Base-by-base conservation (phyloP, 2,329 filamentous ascomycete species). In the Apiospora sp. region DNA sequence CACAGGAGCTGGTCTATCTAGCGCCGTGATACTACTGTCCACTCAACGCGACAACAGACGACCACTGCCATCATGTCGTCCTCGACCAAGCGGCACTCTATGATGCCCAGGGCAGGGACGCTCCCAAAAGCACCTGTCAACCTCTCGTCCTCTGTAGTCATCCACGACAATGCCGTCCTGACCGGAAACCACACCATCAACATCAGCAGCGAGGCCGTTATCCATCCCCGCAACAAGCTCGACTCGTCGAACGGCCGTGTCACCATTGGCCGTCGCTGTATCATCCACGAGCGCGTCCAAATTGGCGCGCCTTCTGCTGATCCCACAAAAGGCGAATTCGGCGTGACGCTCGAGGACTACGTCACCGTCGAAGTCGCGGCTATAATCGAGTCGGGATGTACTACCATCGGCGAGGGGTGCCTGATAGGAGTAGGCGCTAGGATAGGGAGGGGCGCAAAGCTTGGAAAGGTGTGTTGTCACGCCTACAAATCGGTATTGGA, bases 151-250 rank as follows among this genome's bases (percentile, higher is more conserved):
- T 86, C 87, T 24, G 83, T 92, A 72, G 87, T 86, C 43, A 91
- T 93, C 73, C 88, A 90, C 79, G 90, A 92, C 75, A 88, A 88
- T 73, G 90, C 91, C 14, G 83, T 89, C 24, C 84, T 93, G 24
- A 90, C 86, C 24, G 96, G 96, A 75, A 91, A 89, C 2, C 89
- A 97, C 80, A 92, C 91, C 1, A 94, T 99, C 75, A 92, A 90
- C 64, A 91, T 98, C 75, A 92, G 92, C 72, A 88, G 93, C 34
- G 92, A 94, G 79, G 92, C 91, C 4, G 89, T 98, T 8, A 84
- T 99, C n/a, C 96, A 98, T 79, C 95, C 96, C 0, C 93, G 95
- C 68, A 90, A 92, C 22, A 91, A 92, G 74, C 88, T 98, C 72
- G 93, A 95, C 78, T 92, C 96, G 12, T 91, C 91, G 72, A 87